phyloP scores from a whole-genome alignment of 2,329 filamentous ascomycete genomes.

The Trichoderma cornu-damae region DNA sequence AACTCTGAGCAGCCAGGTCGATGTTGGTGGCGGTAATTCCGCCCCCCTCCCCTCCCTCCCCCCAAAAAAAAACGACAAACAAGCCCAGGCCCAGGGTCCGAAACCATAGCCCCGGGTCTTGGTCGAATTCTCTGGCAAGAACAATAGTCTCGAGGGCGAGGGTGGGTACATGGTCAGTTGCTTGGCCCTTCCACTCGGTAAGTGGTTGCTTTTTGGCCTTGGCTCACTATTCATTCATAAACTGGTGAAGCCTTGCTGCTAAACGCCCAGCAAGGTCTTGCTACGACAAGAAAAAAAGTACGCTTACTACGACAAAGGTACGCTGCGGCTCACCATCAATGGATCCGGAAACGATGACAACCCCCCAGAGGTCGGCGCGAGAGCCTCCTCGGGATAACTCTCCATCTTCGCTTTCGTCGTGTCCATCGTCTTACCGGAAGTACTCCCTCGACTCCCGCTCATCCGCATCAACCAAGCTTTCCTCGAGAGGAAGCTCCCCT shows the following conservation, averaged over 20 bases:
- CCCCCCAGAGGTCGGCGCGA: not conserved
- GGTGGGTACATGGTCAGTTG: not conserved
- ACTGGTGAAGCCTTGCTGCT: not conserved
- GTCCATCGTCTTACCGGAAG: not conserved
- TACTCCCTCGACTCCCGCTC: slow-evolving; percentile 1
- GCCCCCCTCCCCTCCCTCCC: too few relatives aligned
- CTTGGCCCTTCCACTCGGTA: not conserved
- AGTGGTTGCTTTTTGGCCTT: not conserved
- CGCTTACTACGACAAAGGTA: not conserved
- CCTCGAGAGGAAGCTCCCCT: slow-evolving; percentile 7
- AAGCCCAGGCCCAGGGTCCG: not conserved
- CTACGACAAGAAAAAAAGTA: not conserved
- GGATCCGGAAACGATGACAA: not conserved
- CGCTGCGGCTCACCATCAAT: not conserved
- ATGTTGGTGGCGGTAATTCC: slow-evolving; percentile 9
- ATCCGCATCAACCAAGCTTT: slow-evolving; percentile 2
- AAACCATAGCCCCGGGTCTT: not conserved
- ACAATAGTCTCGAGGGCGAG: not conserved
- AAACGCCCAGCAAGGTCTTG: not conserved
- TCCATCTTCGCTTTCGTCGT: not conserved
- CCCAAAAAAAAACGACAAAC: not conserved
- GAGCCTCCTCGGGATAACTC: slow-evolving; percentile 1
- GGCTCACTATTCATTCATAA: not conserved
- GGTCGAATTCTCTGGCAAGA: not conserved
- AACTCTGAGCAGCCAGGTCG: not conserved